Base-by-base conservation (phyloP, 1,139 yeast species). In the Yamadazyma oceani region DNA sequence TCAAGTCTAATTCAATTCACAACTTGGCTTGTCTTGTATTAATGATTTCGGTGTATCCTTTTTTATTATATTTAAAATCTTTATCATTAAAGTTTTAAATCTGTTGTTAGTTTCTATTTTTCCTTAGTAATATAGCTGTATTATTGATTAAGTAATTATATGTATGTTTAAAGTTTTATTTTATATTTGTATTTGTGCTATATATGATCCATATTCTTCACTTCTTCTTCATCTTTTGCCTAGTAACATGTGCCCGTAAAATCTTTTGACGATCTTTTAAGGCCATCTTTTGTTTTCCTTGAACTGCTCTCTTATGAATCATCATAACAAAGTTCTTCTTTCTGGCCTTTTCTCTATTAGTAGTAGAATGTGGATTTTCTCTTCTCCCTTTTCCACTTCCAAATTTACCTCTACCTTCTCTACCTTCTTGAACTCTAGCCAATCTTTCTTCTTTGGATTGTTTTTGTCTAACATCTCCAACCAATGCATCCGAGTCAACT, bases 301-400 rank as follows among this genome's bases (percentile, higher is more conserved):
- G 95, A 31, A 92, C 97, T 37, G 87, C 82, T 54, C 80, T 79
- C 70, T 92, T 92, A 66, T 92, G 99, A 53, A 92, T 85, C 90
- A 86, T 86, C 99, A 92, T 92, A 59, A 94, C 92, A 60, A 89
- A 92, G 67, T 92, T 94, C 96, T 92, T 92, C 89, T 88, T 88
- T 62, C 97, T 78, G 15, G 90, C 95, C 79, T 92, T 92, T 64
- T 94, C 97, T 64, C 80, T 82, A 64, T 92, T 92, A 12, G 99
- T 94, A 14, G 97, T 90, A 31, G 96, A 86, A 57, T 84, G 96
- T 25, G 82, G 76, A 44, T 68, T 71, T 32, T 83, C 92, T 62
- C 89, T 78, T 64, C 80, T 81, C 53, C 96, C 95, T 67, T 80
- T 85, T 58, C 82, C 80, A 13, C 96, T 85, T 23, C 97, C 96